Percentiles rank a stretch among this genome's conserved stretches.
These are phyloP conservation scores for Cordyceps militaris DNA, from an alignment of 2,329 filamentous ascomycete genomes.

Conservation along the genomic window DNA sequence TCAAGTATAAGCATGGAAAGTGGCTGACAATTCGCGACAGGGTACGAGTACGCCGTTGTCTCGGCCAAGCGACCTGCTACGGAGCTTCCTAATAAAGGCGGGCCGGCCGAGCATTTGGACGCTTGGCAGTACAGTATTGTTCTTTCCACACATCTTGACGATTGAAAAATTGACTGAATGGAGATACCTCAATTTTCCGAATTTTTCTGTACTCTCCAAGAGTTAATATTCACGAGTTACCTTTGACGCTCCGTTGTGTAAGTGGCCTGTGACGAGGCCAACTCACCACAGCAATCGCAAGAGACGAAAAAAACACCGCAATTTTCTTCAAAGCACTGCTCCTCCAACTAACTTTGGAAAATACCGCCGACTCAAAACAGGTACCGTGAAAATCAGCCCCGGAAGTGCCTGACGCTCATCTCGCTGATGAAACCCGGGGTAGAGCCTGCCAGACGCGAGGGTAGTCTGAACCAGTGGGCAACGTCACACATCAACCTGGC, in stretches of 20 bases:
- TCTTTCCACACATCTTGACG: neutral
- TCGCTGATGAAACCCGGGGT: neutral
- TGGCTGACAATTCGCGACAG: neutral
- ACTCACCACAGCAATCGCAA: too few relatives aligned
- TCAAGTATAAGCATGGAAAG: neutral
- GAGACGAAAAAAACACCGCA: too few relatives aligned
- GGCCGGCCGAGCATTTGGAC: neutral
- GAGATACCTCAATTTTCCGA: too few relatives aligned
- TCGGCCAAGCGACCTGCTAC: neutral
- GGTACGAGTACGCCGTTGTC: neutral
- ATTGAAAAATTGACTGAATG: neutral
- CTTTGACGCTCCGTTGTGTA: too few relatives aligned
- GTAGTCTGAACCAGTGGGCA: neutral
- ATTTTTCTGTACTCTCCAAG: too few relatives aligned
- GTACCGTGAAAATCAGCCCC: neutral
- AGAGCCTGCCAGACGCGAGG: neutral
- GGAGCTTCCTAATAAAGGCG: neutral
- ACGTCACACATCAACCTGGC: neutral
- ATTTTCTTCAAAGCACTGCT: too few relatives aligned
- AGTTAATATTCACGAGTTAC: too few relatives aligned
- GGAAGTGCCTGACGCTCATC: neutral
- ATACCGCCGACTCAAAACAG: neutral
- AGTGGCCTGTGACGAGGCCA: too few relatives aligned
- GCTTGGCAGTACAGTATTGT: neutral
- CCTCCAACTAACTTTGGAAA: too few relatives aligned